Conservation (phyloP, 2,329 filamentous ascomycete genomes). For the Neonectria coccinea region DNA sequence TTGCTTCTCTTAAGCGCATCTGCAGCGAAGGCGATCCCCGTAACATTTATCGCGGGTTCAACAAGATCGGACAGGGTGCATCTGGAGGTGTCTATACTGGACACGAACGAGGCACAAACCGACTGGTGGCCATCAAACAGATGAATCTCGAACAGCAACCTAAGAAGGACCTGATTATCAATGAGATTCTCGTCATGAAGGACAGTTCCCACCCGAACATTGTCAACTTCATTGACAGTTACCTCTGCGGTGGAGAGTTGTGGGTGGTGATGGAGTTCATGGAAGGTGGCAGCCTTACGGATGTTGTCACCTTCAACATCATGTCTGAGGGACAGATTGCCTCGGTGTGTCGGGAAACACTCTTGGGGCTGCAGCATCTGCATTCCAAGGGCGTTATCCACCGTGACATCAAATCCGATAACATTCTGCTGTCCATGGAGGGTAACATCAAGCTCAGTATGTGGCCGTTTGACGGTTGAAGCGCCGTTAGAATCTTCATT, state of each 20-base stretch:
- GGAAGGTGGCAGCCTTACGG: constrained; percentile 97
- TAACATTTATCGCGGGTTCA: constrained; percentile 85
- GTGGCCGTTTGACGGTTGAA: constrained; percentile 49
- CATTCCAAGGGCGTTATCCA: constrained; percentile 99
- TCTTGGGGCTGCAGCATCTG: constrained; percentile 91
- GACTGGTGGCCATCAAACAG: constrained; percentile 97
- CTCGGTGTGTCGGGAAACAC: constrained; percentile 91
- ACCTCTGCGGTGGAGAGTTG: constrained; percentile 86
- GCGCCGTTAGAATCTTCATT: constrained; percentile 1
- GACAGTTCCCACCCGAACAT: constrained; percentile 98
- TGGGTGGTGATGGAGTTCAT: constrained; percentile 99
- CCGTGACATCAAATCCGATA: constrained; percentile 98
- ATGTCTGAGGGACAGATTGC: constrained; percentile 99
- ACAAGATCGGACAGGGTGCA: constrained; percentile 96
- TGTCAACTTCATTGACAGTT: constrained; percentile 99
- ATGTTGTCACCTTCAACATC: constrained; percentile 99
- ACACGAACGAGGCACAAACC: constrained; percentile 84
- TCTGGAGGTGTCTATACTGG: constrained; percentile 96
- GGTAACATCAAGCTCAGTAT: constrained; percentile 97
- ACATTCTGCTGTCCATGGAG: constrained; percentile 92
- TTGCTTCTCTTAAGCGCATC: constrained; percentile 85
- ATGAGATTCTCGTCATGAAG: constrained; percentile 99
- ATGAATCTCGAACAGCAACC: constrained; percentile 99
- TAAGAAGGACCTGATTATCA: constrained; percentile 99
- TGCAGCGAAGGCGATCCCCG: constrained; percentile 92